Percentiles rank a stretch among this genome's conserved stretches.
Conservation (phyloP, 1,284 basidiomycete species). For the Boletellus deceptivus region DNA sequence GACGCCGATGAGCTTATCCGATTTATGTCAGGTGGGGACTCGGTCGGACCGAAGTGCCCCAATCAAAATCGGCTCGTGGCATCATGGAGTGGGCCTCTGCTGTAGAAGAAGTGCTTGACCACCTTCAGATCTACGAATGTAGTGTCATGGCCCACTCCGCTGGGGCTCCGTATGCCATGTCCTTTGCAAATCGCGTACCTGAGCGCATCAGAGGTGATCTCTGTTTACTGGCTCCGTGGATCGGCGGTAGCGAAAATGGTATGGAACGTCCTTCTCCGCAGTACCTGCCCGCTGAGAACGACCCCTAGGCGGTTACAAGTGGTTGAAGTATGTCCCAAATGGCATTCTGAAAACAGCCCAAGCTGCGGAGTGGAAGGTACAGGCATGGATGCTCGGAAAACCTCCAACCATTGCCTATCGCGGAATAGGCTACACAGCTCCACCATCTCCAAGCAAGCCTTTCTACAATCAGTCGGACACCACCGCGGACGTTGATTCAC, state of each 20-base stretch:
- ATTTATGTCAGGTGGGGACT: constrained; percentile 76
- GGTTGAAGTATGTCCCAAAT: constrained; percentile 95
- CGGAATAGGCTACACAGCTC: constrained; percentile 73
- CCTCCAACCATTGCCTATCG: constrained; percentile 79
- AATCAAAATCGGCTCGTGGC: constrained; percentile 68
- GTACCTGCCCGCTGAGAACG: constrained; percentile 10
- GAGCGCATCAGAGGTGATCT: constrained; percentile 81
- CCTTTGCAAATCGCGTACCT: constrained; percentile 74
- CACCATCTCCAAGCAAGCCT: constrained; percentile 34
- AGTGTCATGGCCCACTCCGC: constrained; percentile 96
- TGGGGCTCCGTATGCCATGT: constrained; percentile 91
- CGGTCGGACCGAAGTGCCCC: constrained; percentile 77
- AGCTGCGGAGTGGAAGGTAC: constrained; percentile 95
- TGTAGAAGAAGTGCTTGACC: constrained; percentile 86
- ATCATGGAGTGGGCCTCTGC: constrained; percentile 90
- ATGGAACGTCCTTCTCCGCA: constrained; percentile 28
- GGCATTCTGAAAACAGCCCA: constrained; percentile 92
- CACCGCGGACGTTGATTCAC: constrained; percentile 24
- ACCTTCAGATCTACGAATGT: constrained; percentile 76
- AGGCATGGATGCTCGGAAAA: constrained; percentile 95
- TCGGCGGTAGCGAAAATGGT: constrained; percentile 86
- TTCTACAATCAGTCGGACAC: constrained; percentile 22
- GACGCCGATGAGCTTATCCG: constrained; percentile 12
- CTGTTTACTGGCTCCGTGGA: constrained; percentile 95
- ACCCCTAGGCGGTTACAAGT: constrained; percentile 79